Evolutionary conservation across 106 monocot genomes (phyloP).

Genomic region (Acorus gramineus): DNA sequence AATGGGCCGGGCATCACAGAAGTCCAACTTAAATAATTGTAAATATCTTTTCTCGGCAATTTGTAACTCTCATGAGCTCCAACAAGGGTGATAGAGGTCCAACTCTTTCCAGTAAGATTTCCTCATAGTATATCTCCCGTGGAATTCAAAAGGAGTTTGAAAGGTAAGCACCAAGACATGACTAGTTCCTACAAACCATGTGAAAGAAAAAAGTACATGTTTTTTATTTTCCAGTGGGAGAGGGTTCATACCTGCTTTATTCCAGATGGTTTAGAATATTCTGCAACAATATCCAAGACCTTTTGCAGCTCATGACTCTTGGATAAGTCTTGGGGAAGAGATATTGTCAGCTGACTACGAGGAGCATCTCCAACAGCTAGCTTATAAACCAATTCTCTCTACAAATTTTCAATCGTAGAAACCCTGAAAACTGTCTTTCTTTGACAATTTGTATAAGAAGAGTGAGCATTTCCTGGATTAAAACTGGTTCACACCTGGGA

Average conservation of each 20-base stretch:
- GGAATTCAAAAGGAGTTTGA: conserved; percentile 2
- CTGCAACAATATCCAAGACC: conserved; percentile 59
- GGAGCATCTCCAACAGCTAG: conserved; percentile 75
- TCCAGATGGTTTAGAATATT: conserved; percentile 76
- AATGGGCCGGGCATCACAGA: too few species aligned
- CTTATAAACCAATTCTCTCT: conserved; percentile 65
- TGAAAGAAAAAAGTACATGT: too few species aligned
- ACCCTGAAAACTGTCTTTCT: conserved; percentile 82
- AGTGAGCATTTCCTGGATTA: conserved; percentile 83
- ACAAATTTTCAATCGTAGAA: conserved; percentile 51
- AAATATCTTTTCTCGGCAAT: conserved; percentile 83
- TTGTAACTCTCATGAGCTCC: conserved; percentile 81
- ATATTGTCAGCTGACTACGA: conserved; percentile 71
- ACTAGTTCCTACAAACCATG: too few species aligned
- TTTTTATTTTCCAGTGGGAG: too few species aligned
- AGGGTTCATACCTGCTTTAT: conserved; percentile 54
- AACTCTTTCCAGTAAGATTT: conserved; percentile 73
- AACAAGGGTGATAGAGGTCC: conserved; percentile 90
- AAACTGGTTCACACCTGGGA: conserved; percentile 79
- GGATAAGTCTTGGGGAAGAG: conserved; percentile 74
- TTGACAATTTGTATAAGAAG: conserved; percentile 80
- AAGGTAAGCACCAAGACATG: neutral
- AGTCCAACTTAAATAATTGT: conserved; percentile 49
- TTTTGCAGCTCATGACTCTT: conserved; percentile 51
- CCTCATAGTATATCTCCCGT: conserved; percentile 86